Evolutionary conservation across 208 protist species (phyloP), one percentile per base, ranked within the genome.

Genomic region (Borovskyia barvae): DNA sequence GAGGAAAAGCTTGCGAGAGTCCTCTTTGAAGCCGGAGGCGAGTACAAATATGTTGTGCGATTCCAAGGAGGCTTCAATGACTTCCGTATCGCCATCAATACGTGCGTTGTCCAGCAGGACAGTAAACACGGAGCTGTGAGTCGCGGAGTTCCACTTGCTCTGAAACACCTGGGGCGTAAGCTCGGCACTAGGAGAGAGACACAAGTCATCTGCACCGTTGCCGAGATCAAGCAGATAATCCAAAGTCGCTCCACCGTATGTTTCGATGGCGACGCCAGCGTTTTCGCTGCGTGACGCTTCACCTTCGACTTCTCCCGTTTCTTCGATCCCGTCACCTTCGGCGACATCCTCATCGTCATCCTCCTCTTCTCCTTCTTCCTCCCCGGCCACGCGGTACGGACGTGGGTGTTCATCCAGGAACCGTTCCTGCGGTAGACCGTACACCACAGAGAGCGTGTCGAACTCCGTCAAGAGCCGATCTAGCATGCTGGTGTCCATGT

Each of bases 381-480:
- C 53, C 11, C 15, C 24, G 2, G 12, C 32, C 12, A 14, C 50
- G 5, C 7, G 26, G 39, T n/a, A n/a, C n/a, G n/a, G n/a, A n/a
- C n/a, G n/a, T n/a, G n/a, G n/a, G n/a, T n/a, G n/a, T n/a, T n/a
- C n/a, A n/a, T n/a, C n/a, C 5, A 49, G 12, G 47, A 85, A 85
- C 29, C 60, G 67, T 3, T 82, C 68, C 46, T 59, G 72, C 12
- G 86, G 70, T 24, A 84, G 35, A 33, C 75, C 67, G 74, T 90
- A 96, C 14, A 97, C 50, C 12, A 98, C 80, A 20, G 85, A 79
- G 26, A 97, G 63, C 15, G 85, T 87, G 65, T 97, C 87, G 55
- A 97, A 96, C 58, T 97, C 94, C 48, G 90, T 85, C 56, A 94
- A 68, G 8, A 98, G 75, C 37, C 85, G 75, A 62, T 97, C 91